A percentile compares a stretch with the other conserved stretches of the same genome.
phyloP scores from a whole-genome alignment of 805 yeast species.

The Wickerhamiella azymoides region DNA sequence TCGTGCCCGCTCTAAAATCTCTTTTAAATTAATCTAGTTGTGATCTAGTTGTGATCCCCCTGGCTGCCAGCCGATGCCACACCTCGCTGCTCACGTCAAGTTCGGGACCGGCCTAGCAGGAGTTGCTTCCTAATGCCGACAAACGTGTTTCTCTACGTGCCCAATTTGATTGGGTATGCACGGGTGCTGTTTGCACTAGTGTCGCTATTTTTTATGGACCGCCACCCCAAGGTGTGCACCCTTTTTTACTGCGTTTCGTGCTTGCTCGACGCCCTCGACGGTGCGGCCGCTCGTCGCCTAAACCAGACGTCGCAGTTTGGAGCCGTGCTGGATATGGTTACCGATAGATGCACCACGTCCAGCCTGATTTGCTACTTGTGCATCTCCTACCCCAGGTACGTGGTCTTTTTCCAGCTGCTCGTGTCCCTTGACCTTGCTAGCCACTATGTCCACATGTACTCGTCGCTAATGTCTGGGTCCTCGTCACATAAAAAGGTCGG shows the following conservation, averaged over 20 bases:
- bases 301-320: constrained; percentile 88
- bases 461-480: constrained; percentile 69
- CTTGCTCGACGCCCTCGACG: constrained; percentile 89
- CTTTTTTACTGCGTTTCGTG: constrained; percentile 76
- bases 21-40: too few relatives aligned
- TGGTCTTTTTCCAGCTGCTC: constrained; percentile 64
- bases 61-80: too few relatives aligned
- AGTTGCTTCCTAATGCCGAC: constrained; percentile 9
- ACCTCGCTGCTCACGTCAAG: not conserved
- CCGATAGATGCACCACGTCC: constrained; percentile 93
- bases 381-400: constrained; percentile 59
- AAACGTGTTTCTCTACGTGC: constrained; percentile 65
- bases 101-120: too few relatives aligned
- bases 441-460: constrained; percentile 98
- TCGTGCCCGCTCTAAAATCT: too few relatives aligned
- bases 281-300: constrained; percentile 80
- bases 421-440: constrained; percentile 72
- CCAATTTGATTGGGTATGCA: constrained; percentile 81
- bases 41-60: too few relatives aligned
- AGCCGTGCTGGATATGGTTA: constrained; percentile 96
- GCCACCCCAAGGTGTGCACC: constrained; percentile 70
- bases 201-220: constrained; percentile 69
- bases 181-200: constrained; percentile 71
- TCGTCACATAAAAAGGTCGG: constrained; percentile 73
- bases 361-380: constrained; percentile 81